These are phyloP conservation scores for Fusarium sp. DNA, from an alignment of 2,329 filamentous ascomycete species.

Conservation along the genomic window DNA sequence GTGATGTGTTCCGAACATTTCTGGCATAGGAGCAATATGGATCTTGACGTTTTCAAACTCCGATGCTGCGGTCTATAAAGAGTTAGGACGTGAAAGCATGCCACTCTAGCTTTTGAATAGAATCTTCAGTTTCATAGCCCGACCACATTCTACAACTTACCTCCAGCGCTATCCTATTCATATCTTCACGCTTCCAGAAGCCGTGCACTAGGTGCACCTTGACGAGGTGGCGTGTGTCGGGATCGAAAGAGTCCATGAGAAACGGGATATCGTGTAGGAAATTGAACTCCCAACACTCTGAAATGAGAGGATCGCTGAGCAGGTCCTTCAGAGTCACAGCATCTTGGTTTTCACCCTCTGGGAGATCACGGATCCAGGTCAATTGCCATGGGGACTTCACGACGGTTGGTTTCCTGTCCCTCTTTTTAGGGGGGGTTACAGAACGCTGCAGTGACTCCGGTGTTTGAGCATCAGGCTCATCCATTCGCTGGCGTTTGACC, in stretches of 20 bases:
- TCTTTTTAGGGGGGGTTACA: conserved; percentile 60
- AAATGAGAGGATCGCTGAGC: conserved; percentile 78
- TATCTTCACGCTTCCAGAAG: conserved; percentile 75
- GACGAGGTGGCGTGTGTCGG: conserved; percentile 59
- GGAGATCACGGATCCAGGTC: conserved; percentile 74
- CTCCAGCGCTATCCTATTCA: conserved; percentile 65
- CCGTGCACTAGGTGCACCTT: conserved; percentile 68
- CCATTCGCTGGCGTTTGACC: conserved; percentile 47
- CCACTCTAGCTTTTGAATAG: neutral
- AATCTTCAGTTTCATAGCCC: neutral
- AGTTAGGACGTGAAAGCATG: conserved; percentile 7
- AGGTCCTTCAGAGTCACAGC: conserved; percentile 74
- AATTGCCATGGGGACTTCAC: conserved; percentile 76
- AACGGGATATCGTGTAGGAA: conserved; percentile 71
- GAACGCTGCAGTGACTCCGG: conserved; percentile 49
- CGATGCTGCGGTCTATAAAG: conserved; percentile 66
- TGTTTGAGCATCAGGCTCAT: conserved; percentile 16
- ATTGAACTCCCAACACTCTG: conserved; percentile 78
- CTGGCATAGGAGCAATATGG: conserved; percentile 81
- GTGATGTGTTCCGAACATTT: conserved; percentile 87
- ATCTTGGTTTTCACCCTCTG: conserved; percentile 69
- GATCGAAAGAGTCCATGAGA: conserved; percentile 64
- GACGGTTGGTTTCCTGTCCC: conserved; percentile 28
- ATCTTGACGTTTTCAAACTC: conserved; percentile 75
- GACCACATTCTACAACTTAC: conserved; percentile 52